Conservation (phyloP, 2,329 filamentous ascomycete species). For the Aspergillus novoparasiticus region DNA sequence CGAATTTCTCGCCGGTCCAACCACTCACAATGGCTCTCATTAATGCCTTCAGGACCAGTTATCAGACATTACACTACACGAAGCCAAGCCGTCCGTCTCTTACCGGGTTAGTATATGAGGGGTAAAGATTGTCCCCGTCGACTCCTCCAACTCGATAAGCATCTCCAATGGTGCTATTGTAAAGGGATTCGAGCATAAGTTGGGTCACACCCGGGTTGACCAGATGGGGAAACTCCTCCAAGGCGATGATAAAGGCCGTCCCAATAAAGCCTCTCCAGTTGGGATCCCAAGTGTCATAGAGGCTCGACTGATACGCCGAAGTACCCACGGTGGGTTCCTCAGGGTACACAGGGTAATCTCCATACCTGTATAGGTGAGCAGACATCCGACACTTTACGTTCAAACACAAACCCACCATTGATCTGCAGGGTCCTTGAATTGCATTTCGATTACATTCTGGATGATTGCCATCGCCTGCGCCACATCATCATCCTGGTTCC, state of each 20-base stretch:
- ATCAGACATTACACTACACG: too few relatives aligned
- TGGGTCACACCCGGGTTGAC: conserved; percentile 41
- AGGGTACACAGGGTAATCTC: conserved; percentile 34
- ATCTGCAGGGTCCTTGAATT: conserved; percentile 50
- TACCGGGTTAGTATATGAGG: conserved; percentile 42
- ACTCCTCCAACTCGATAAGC: conserved; percentile 63
- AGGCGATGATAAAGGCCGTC: conserved; percentile 59
- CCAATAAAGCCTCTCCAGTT: conserved; percentile 68
- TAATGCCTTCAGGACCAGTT: conserved; percentile 41
- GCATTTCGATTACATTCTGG: conserved; percentile 45
- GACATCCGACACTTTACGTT: background rate
- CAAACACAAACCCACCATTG: conserved; percentile 40
- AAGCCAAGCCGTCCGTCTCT: too few relatives aligned
- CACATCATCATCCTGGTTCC: conserved; percentile 52
- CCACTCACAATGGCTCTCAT: conserved; percentile 65
- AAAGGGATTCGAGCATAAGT: conserved; percentile 56
- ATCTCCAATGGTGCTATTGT: conserved; percentile 61
- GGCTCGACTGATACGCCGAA: conserved; percentile 50
- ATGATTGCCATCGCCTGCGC: conserved; percentile 57
- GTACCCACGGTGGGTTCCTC: conserved; percentile 60
- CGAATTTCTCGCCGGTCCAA: conserved; percentile 59
- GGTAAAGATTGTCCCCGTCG: conserved; percentile 64
- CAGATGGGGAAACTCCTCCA: conserved; percentile 60
- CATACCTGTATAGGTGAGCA: conserved; percentile 44
- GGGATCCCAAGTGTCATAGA: conserved; percentile 63